Percentiles rank a stretch among this genome's conserved stretches.
Evolutionary conservation across 2,329 filamentous ascomycete species (phyloP).

Genomic region (Paraphaeosphaeria sporulosa): DNA sequence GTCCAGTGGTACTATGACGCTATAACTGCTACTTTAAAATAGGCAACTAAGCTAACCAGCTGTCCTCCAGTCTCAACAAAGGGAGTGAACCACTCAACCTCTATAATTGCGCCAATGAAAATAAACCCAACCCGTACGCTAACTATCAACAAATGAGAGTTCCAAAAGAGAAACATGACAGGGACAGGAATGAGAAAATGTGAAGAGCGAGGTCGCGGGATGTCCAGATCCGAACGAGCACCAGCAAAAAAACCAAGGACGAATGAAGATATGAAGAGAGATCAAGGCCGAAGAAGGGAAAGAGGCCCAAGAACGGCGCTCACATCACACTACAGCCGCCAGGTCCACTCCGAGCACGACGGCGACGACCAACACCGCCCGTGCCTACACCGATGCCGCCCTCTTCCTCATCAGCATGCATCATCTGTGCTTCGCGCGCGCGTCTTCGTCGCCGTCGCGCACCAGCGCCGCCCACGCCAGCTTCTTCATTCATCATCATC

Average conservation of each 20-base stretch:
- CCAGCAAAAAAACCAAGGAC: not conserved
- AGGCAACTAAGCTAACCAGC: not conserved
- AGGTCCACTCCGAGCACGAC: slow-evolving; percentile 57
- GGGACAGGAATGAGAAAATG: not conserved
- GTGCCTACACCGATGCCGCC: slow-evolving; percentile 55
- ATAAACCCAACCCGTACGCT: not conserved
- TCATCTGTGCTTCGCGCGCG: slow-evolving; percentile 79
- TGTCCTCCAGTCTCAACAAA: not conserved
- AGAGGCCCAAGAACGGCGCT: slow-evolving; percentile 23
- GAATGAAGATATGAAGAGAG: not conserved
- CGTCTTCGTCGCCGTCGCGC: slow-evolving; percentile 75
- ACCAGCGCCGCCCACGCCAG: slow-evolving; percentile 69
- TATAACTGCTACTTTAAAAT: not conserved
- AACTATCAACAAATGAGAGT: not conserved
- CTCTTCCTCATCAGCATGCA: slow-evolving; percentile 83
- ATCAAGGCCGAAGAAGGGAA: not conserved
- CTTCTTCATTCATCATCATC: slow-evolving; percentile 91
- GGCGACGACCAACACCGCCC: slow-evolving; percentile 51
- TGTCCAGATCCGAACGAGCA: not conserved
- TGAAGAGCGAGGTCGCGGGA: not conserved
- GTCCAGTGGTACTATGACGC: not conserved
- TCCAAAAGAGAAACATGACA: not conserved
- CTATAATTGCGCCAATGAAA: not conserved
- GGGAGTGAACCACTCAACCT: slow-evolving; percentile 5
- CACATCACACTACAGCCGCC: slow-evolving; percentile 59